Evolutionary conservation across 768 basidiomycete genomes (phyloP).

Genomic region (Strobilomyces dryophilus): DNA sequence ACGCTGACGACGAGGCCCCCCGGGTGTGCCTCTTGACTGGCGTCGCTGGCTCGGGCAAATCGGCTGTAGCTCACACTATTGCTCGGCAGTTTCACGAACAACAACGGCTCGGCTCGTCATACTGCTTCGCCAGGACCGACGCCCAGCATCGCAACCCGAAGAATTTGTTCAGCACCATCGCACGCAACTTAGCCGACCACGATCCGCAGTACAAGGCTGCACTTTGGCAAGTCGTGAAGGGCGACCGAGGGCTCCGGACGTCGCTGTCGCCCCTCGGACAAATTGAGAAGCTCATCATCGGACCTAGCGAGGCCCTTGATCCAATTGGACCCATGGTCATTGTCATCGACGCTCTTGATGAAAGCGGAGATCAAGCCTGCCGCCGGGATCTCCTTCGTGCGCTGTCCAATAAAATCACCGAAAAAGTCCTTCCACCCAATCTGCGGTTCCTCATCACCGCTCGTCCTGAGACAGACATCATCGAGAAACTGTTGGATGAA

Average conservation of each 20-base stretch:
- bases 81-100: not conserved
- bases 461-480: conserved; percentile 15
- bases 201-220: not conserved
- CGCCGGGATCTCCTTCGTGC: not conserved
- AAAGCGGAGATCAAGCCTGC: not conserved
- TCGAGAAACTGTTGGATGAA: not conserved
- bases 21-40: too few species aligned
- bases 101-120: not conserved
- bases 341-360: not conserved
- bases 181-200: not conserved
- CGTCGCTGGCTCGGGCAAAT: too few species aligned
- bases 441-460: conserved; percentile 5
- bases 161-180: not conserved
- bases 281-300: not conserved
- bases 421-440: not conserved
- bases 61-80: not conserved
- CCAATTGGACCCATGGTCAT: not conserved
- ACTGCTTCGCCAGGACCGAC: too few species aligned
- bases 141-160: not conserved
- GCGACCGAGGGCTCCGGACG: not conserved
- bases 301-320: not conserved
- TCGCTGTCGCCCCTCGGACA: not conserved
- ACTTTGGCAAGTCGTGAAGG: not conserved
- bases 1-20: not conserved
- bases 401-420: not conserved